Conservation (phyloP, 371 early-diverging fungal species). For the Mucor saturninus region DNA sequence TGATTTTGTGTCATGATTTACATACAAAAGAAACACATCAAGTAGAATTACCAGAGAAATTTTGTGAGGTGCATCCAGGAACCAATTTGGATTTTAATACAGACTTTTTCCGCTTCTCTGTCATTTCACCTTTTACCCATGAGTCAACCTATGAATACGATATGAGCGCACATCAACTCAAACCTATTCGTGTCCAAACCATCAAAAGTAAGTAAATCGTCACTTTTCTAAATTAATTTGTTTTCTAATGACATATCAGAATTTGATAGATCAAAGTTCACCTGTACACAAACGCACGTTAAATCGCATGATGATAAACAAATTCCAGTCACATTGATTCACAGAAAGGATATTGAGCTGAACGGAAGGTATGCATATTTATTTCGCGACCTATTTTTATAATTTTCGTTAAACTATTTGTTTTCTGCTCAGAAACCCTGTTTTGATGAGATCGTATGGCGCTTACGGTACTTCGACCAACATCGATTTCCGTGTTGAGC, state of each 20-base stretch:
- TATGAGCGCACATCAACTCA: conserved; percentile 55
- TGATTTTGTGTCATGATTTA: conserved; percentile 62
- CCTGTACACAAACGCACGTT: conserved; percentile 59
- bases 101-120: conserved; percentile 67
- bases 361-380: conserved; percentile 50
- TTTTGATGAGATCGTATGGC: conserved; percentile 80
- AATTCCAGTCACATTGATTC: conserved; percentile 77
- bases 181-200: conserved; percentile 52
- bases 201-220: conserved; percentile 47
- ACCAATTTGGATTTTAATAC: conserved; percentile 73
- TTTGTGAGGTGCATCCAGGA: conserved; percentile 68
- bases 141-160: conserved; percentile 75
- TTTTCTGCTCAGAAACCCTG: conserved; percentile 60
- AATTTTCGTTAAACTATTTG: not conserved
- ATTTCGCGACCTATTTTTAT: not conserved
- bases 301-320: conserved; percentile 48
- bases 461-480: conserved; percentile 85
- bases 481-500: conserved; percentile 81
- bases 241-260: conserved; percentile 32
- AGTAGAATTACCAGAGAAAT: conserved; percentile 62
- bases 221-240: not conserved
- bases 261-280: conserved; percentile 55
- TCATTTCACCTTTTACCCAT: conserved; percentile 72
- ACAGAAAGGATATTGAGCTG: conserved; percentile 51
- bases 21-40: conserved; percentile 44